Conservation (phyloP, 2,329 filamentous ascomycete species). For the Talaromyces sp. region DNA sequence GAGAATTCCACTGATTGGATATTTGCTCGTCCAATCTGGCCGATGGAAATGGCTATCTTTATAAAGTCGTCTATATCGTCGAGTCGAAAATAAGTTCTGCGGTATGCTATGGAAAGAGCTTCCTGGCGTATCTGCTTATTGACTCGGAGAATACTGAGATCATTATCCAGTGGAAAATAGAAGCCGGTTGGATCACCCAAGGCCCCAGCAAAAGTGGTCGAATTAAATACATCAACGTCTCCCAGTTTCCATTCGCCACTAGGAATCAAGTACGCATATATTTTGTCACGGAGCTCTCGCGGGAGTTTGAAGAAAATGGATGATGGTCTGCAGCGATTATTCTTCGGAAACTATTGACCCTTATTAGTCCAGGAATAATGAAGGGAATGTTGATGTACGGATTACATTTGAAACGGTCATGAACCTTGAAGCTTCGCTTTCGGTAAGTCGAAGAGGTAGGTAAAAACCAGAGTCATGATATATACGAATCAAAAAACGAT, state of each 20-base stretch:
- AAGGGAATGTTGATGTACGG: neutral
- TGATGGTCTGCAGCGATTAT: neutral
- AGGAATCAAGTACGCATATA: neutral
- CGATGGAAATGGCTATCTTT: neutral
- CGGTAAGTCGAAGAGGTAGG: neutral
- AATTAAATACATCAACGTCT: neutral
- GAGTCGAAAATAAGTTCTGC: neutral
- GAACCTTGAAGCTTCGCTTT: constrained; percentile 2
- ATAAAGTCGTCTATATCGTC: constrained; percentile 3
- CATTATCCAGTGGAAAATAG: neutral
- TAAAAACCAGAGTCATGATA: neutral
- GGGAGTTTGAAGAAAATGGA: neutral
- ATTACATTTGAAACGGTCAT: neutral
- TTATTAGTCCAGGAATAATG: neutral
- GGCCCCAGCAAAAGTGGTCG: neutral
- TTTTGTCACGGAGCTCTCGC: neutral
- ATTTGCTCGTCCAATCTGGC: neutral
- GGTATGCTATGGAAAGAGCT: neutral
- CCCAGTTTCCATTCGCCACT: neutral
- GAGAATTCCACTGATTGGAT: neutral
- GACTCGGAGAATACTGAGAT: neutral
- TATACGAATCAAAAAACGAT: neutral
- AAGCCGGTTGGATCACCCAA: constrained; percentile 6
- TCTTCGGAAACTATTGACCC: neutral
- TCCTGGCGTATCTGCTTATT: constrained; percentile 6